A percentile compares a stretch with the other conserved stretches of the same genome.
Evolutionary conservation across 805 yeast genomes (phyloP).

Genomic region (Maudiozyma pseudohumilis): DNA sequence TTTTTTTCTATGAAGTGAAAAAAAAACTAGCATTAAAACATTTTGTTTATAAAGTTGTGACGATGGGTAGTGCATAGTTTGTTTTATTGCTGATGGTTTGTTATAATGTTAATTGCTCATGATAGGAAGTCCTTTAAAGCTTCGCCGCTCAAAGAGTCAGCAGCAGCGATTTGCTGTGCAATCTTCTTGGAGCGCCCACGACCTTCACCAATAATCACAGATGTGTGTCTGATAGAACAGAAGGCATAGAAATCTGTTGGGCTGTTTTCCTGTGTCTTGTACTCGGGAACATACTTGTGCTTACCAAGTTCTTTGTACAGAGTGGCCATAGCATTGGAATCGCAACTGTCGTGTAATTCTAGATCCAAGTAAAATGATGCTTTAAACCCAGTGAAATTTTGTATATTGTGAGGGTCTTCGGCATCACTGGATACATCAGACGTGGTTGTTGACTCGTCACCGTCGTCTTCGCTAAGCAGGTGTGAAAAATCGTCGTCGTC

Average conservation of each 20-base stretch:
- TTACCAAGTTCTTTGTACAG: conserved; percentile 10
- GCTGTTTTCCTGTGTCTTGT: conserved; percentile 5
- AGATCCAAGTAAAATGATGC: conserved; percentile 1
- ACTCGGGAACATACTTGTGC: conserved; percentile 9
- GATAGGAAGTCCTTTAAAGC: conserved; percentile 4
- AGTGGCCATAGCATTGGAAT: conserved; percentile 8
- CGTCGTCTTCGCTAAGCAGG: background rate
- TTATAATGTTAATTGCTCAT: background rate
- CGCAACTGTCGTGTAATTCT: conserved; percentile 5
- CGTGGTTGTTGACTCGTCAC: background rate
- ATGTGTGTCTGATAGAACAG: conserved; percentile 5
- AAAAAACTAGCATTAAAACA: no score
- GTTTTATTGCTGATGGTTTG: background rate
- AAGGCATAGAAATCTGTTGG: conserved; percentile 5
- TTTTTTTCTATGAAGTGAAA: background rate
- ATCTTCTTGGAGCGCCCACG: conserved; percentile 8
- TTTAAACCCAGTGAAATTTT: conserved; percentile 2
- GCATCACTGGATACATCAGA: background rate
- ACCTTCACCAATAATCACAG: conserved; percentile 8
- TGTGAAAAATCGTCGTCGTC: background rate
- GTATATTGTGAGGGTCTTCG: background rate
- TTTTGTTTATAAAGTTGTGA: no score
- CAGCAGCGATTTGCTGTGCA: conserved; percentile 10
- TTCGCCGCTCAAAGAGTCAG: conserved; percentile 4
- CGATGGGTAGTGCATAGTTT: no score